Conservation (phyloP, 2,329 filamentous ascomycete genomes). For the Fusarium newnesense region DNA sequence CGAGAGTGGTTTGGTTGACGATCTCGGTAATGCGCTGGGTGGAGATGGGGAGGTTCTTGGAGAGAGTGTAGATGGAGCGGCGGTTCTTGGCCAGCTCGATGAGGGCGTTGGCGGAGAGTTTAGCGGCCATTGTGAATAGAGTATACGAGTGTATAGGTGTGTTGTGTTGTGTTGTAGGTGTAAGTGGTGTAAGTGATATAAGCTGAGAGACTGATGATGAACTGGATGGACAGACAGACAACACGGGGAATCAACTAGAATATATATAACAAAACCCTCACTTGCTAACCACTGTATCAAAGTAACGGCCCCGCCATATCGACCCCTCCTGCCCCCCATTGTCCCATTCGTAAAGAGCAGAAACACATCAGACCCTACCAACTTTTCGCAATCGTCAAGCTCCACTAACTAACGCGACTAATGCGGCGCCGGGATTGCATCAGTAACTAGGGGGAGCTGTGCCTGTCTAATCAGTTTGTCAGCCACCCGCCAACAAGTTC, state of each 20-base stretch:
- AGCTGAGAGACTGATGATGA: slow-evolving; percentile 16
- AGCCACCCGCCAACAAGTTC: background rate
- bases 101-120: slow-evolving; percentile 61
- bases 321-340: slow-evolving; percentile 3
- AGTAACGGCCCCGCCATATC: slow-evolving; percentile 17
- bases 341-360: background rate
- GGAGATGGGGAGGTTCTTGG: slow-evolving; percentile 65
- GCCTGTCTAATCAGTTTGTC: background rate
- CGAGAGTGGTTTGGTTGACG: slow-evolving; percentile 69
- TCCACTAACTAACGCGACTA: slow-evolving; percentile 31
- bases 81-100: slow-evolving; percentile 74
- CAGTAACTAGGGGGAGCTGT: background rate
- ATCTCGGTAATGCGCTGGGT: slow-evolving; percentile 72
- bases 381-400: slow-evolving; percentile 16
- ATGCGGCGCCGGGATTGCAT: slow-evolving; percentile 13
- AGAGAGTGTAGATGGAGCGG: slow-evolving; percentile 75
- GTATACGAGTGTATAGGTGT: slow-evolving; percentile 3
- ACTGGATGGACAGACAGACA: background rate
- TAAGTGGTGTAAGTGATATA: background rate
- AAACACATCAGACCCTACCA: slow-evolving; percentile 10
- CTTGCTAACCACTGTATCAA: background rate
- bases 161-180: background rate
- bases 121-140: slow-evolving; percentile 55
- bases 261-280: slow-evolving; percentile 31
- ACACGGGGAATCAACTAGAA: background rate